phyloP scores from a whole-genome alignment of 2,329 filamentous ascomycete species.

The Alternaria alternata region DNA sequence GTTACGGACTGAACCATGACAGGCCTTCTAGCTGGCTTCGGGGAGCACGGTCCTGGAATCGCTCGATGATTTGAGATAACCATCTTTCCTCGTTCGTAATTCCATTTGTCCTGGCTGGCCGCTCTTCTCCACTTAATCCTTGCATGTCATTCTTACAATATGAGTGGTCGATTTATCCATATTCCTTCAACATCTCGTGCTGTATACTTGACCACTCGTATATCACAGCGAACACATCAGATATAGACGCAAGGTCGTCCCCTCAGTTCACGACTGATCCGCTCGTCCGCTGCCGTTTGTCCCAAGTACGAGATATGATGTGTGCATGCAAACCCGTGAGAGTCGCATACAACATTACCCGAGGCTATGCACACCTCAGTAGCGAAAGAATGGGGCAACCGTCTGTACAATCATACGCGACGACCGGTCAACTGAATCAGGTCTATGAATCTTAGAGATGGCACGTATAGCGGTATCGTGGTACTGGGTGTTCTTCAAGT shows the following conservation, averaged over 20 bases:
- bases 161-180: conserved; percentile 26
- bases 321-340: not conserved
- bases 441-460: not conserved
- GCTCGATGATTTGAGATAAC: not conserved
- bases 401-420: conserved; percentile 5
- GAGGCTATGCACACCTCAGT: conserved; percentile 1
- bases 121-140: not conserved
- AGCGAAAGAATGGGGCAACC: conserved; percentile 5
- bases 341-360: conserved; percentile 2
- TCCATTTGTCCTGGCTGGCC: not conserved
- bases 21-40: conserved; percentile 2
- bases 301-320: not conserved
- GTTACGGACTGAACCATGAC: conserved; percentile 6
- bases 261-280: conserved; percentile 1
- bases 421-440: not conserved
- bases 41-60: not conserved
- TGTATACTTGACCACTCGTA: conserved; percentile 23
- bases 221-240: conserved; percentile 28
- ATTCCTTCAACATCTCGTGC: conserved; percentile 8
- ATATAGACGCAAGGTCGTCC: not conserved
- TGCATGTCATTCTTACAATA: not conserved
- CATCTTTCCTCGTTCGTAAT: not conserved
- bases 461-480: not conserved
- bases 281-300: conserved; percentile 8
- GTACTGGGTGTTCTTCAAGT: not conserved